Conservation (phyloP, 305 asterid species). For the Ruellia speciosa region DNA sequence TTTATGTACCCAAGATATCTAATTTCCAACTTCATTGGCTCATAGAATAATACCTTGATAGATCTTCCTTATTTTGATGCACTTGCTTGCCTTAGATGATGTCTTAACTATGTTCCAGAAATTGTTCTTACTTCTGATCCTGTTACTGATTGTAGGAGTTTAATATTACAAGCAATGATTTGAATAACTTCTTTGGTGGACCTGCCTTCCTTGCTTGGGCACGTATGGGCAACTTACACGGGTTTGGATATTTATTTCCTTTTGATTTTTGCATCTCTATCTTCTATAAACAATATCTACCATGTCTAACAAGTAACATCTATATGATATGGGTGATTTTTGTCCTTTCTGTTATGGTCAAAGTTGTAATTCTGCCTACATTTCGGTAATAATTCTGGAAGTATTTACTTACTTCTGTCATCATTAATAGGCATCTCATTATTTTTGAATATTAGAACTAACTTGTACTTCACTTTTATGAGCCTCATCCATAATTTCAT, state of each 20-base stretch:
- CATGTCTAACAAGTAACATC: background rate
- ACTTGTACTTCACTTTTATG: too few relatives aligned
- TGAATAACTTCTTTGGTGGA: constrained; percentile 86
- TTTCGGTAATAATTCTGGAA: too few relatives aligned
- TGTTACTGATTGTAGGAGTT: constrained; percentile 40
- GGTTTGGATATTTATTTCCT: constrained; percentile 40
- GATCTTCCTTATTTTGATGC: constrained; percentile 3
- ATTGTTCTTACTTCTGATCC: constrained; percentile 18
- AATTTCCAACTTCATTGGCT: background rate
- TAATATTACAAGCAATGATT: constrained; percentile 55
- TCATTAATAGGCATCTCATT: too few relatives aligned
- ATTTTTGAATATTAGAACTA: too few relatives aligned
- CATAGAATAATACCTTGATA: constrained; percentile 8
- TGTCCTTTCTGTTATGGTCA: background rate
- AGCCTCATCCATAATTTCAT: too few relatives aligned
- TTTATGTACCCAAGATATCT: constrained; percentile 1
- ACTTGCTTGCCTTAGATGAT: background rate
- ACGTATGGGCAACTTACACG: constrained; percentile 95
- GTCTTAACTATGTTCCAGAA: constrained; percentile 17
- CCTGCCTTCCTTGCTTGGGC: constrained; percentile 99
- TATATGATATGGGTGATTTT: background rate
- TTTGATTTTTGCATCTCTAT: background rate
- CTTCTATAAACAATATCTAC: background rate
- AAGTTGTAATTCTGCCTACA: background rate
- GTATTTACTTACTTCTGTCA: too few relatives aligned